A percentile compares a stretch with the other conserved stretches of the same genome.
phyloP scores from a whole-genome alignment of 73 alveolate genomes.

The Paramecium sonneborni region DNA sequence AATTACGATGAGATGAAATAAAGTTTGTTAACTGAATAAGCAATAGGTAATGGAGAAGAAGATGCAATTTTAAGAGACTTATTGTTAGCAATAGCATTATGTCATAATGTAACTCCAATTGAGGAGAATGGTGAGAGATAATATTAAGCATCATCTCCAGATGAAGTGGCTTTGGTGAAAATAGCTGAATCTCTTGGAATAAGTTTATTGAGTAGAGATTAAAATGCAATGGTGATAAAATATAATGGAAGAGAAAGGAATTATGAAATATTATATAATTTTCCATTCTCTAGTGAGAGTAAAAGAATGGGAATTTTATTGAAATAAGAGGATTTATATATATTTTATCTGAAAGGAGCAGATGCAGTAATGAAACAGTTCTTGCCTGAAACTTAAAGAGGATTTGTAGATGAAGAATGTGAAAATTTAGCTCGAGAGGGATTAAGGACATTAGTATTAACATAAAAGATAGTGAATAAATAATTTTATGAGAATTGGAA shows the following conservation, averaged over 20 bases:
- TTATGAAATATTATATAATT: slow-evolving; percentile 77
- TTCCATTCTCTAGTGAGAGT: slow-evolving; percentile 95
- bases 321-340: background rate
- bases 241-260: slow-evolving; percentile 65
- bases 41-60: slow-evolving; percentile 51
- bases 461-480: slow-evolving; percentile 68
- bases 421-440: slow-evolving; percentile 95
- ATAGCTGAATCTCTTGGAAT: slow-evolving; percentile 82
- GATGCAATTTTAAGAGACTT: slow-evolving; percentile 76
- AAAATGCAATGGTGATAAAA: slow-evolving; percentile 65
- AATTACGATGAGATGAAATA: slow-evolving; percentile 67
- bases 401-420: slow-evolving; percentile 86
- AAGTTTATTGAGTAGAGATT: slow-evolving; percentile 70
- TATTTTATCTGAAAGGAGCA: slow-evolving; percentile 91
- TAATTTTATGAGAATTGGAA: slow-evolving; percentile 62
- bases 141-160: slow-evolving; percentile 84
- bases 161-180: slow-evolving; percentile 90
- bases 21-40: slow-evolving; percentile 61
- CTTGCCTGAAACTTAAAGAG: slow-evolving; percentile 77
- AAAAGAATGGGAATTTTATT: slow-evolving; percentile 97
- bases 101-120: slow-evolving; percentile 89
- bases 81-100: slow-evolving; percentile 75
- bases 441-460: slow-evolving; percentile 88
- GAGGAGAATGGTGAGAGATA: slow-evolving; percentile 56
- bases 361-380: slow-evolving; percentile 84